Evolutionary conservation across 1,139 yeast species (phyloP), one percentile per base, ranked within the genome.

Genomic region (Scheffersomyces cryptocercus): DNA sequence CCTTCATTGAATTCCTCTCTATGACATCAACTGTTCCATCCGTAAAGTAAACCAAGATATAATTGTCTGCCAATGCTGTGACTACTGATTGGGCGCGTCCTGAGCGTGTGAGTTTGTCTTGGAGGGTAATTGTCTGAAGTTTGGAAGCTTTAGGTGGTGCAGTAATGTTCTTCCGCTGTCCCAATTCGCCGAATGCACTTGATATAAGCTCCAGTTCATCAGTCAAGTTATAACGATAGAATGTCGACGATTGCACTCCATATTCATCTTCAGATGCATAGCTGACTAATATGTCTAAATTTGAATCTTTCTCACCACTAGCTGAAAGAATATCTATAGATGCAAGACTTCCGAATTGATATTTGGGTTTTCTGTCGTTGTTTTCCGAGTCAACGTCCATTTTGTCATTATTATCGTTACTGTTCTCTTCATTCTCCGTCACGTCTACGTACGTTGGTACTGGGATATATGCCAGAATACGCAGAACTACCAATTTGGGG

Each of bases 271-370:
- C 62, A 51, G 39, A 56, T 44, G 47, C 56, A 53, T 59, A 76
- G 42, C 59, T 64, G 38, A 76, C 54, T 13, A 73, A 57, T 2
- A 79, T 56, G 40, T 72, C 77, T 26, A 73, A 56, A 16, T 65
- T 62, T 0, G 71, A 59, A 4, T 61, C 65, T 7, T 65, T 54
- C 6, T 63, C 67, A 33, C 57, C 58, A 33, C 66, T 67, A 0
- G 84, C 77, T 0, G 83, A 72, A 0, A 81, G 50, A 7, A 78
- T 50, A 39, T 75, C 74, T 7, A 82, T 61, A 29, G 63, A 54
- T 3, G 54, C 43, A 37, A 62, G 48, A 34, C 43, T 46, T 9
- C 61, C 62, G 29, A 51, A 14, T 12, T 37, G 32, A 24, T 38
- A 35, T 10, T 5, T 28, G 28, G 24, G 16, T 29, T 53, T 47